Evolutionary conservation across 2,329 filamentous ascomycete genomes (phyloP), one percentile per base, ranked within the genome.

Genomic region (Xylaria sp.): DNA sequence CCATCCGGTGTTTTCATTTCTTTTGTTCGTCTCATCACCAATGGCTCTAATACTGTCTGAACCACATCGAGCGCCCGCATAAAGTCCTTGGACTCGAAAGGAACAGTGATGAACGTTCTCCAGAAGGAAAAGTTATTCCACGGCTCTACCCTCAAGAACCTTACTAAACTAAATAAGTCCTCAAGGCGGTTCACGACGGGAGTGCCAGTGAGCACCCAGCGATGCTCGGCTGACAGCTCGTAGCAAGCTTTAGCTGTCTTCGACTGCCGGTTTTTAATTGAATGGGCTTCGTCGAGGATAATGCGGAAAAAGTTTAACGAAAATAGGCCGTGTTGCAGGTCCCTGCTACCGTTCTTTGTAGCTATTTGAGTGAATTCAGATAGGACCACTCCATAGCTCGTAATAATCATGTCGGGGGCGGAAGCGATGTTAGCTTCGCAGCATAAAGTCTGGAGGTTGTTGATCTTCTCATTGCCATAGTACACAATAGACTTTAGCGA

Each of bases 121-220:
- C 94, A 99, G 74, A 96, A 99, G 0, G 92, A 96, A 71, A 99
- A 99, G 71, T 97, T 97, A 66, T 89, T 94, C 94, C 94, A 99
- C 0, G 94, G 94, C 69, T 97, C 93, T 3, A 99, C 94, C 52
- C 91, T 87, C 9, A 99, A 77, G 73, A 97, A 99, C 2, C 91
- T 86, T 11, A 97, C 91, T 37, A 99, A 76, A 66, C 91, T 96
- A 75, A 97, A 97, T 13, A 99, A 76, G 72, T 97, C 94, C 70
- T 97, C 93, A 0, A 99, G 80, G 40, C 91, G 88, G 71, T 99
- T 99, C 62, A 99, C 93, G 52, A 99, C 97, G 0, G 94, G 94
- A 0, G 94, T 99, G 17, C 94, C 94, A 0, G 94, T 99, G 44
- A 99, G 75, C 0, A 88, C 90, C 94, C 94, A 99, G 55, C 94